These are phyloP conservation scores for Monosporascus ibericus DNA, from an alignment of 2,329 filamentous ascomycete genomes.

Conservation along the genomic window DNA sequence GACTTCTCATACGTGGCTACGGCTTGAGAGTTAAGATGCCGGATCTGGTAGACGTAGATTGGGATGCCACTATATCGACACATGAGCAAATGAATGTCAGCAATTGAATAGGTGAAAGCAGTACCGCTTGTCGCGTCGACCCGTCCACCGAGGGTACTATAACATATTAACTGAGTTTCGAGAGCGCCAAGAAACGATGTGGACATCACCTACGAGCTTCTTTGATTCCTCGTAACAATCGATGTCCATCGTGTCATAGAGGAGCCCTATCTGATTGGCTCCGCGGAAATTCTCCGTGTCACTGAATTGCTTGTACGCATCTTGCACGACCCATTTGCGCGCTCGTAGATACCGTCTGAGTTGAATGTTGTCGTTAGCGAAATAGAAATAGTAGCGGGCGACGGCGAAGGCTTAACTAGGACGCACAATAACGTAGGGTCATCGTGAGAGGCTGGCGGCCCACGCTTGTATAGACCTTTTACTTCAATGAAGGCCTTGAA, in stretches of 20 bases:
- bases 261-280: slow-evolving; percentile 67
- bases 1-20: slow-evolving; percentile 72
- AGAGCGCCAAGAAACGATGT: slow-evolving; percentile 12
- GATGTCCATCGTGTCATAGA: slow-evolving; percentile 83
- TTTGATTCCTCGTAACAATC: slow-evolving; percentile 77
- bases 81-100: not conserved
- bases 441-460: slow-evolving; percentile 58
- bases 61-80: slow-evolving; percentile 67
- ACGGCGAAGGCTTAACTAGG: not conserved
- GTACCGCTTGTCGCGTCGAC: slow-evolving; percentile 67
- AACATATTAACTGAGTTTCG: slow-evolving; percentile 10
- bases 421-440: slow-evolving; percentile 66
- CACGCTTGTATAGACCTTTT: slow-evolving; percentile 56
- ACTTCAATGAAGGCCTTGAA: slow-evolving; percentile 68
- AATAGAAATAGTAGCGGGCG: slow-evolving; percentile 1
- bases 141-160: slow-evolving; percentile 92
- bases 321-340: slow-evolving; percentile 69
- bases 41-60: slow-evolving; percentile 85
- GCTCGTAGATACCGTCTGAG: slow-evolving; percentile 77
- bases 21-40: slow-evolving; percentile 74
- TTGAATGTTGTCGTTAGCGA: slow-evolving; percentile 5
- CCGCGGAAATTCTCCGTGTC: slow-evolving; percentile 84
- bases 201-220: slow-evolving; percentile 50
- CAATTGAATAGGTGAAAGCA: slow-evolving; percentile 1
- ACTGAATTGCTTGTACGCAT: slow-evolving; percentile 77